These are phyloP conservation scores for Phycomyces blakesleeanus DNA, from an alignment of 192 early-diverging fungal genomes.

Conservation along the genomic window DNA sequence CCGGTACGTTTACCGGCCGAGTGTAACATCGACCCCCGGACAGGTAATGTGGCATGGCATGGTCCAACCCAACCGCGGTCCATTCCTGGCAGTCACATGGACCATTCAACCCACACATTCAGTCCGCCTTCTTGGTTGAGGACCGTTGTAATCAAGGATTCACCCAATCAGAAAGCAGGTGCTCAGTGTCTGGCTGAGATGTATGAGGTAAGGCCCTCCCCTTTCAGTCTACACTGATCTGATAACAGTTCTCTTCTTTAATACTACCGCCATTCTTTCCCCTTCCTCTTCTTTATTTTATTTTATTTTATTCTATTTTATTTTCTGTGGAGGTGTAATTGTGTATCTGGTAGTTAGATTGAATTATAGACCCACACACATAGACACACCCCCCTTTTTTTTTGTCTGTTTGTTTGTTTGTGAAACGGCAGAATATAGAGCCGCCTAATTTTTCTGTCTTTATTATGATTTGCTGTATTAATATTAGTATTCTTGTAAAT, in stretches of 20 bases:
- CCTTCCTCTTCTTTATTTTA: no score
- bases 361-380: no score
- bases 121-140: conserved; percentile 21
- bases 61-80: conserved; percentile 13
- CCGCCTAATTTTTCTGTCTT: no score
- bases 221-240: not conserved
- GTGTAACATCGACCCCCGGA: conserved; percentile 24
- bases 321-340: no score
- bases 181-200: conserved; percentile 23
- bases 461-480: no score
- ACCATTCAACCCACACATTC: not conserved
- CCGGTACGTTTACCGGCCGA: conserved; percentile 47
- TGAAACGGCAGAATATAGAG: no score
- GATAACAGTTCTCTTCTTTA: not conserved
- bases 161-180: conserved; percentile 17
- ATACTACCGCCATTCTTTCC: no score
- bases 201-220: conserved; percentile 32
- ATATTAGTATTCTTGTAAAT: no score
- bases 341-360: not conserved
- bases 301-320: no score
- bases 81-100: conserved; percentile 24
- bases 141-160: conserved; percentile 1
- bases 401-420: conserved; percentile 7
- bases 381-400: not conserved
- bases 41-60: conserved; percentile 8